Percentiles rank a stretch among this genome's conserved stretches.
phyloP scores from a whole-genome alignment of 495 filamentous ascomycete species.

The Lophiostoma macrostomum region DNA sequence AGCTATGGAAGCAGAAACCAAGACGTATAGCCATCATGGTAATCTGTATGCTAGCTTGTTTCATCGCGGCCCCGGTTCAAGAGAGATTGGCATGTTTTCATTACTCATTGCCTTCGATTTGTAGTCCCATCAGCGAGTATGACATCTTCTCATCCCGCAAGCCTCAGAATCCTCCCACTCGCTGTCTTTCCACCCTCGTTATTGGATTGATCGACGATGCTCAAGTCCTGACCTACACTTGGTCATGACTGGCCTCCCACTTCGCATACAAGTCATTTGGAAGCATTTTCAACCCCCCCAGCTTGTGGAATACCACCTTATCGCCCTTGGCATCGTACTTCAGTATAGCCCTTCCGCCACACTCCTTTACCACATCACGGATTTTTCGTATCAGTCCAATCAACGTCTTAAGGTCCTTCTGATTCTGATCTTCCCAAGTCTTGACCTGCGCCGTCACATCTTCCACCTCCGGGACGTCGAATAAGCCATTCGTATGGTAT shows the following conservation, averaged over 20 bases:
- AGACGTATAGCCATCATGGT: too few relatives aligned
- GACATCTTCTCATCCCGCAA: neutral
- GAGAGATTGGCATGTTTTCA: too few relatives aligned
- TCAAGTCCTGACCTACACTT: neutral
- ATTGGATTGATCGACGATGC: neutral
- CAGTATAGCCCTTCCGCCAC: slow-evolving; percentile 38
- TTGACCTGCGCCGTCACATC: slow-evolving; percentile 40
- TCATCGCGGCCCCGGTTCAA: too few relatives aligned
- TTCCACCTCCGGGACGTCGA: slow-evolving; percentile 41
- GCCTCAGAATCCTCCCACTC: neutral
- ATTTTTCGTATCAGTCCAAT: slow-evolving; percentile 43
- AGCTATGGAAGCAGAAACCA: too few relatives aligned
- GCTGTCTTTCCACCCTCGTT: neutral
- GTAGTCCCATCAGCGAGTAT: too few relatives aligned
- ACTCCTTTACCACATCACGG: slow-evolving; percentile 34
- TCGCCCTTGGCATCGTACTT: slow-evolving; percentile 37
- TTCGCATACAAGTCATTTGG: slow-evolving; percentile 42
- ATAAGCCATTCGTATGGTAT: slow-evolving; percentile 47
- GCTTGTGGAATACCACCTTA: slow-evolving; percentile 36
- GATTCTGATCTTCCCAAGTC: slow-evolving; percentile 44
- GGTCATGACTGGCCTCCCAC: slow-evolving; percentile 31
- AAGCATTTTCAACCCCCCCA: slow-evolving; percentile 37
- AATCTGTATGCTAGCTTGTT: too few relatives aligned
- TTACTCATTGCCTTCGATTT: too few relatives aligned
- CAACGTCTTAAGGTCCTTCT: slow-evolving; percentile 39